A percentile compares a stretch with the other conserved stretches of the same genome.
These are phyloP conservation scores for Draba incana DNA, from an alignment of 345 rosid genomes.

Conservation along the genomic window DNA sequence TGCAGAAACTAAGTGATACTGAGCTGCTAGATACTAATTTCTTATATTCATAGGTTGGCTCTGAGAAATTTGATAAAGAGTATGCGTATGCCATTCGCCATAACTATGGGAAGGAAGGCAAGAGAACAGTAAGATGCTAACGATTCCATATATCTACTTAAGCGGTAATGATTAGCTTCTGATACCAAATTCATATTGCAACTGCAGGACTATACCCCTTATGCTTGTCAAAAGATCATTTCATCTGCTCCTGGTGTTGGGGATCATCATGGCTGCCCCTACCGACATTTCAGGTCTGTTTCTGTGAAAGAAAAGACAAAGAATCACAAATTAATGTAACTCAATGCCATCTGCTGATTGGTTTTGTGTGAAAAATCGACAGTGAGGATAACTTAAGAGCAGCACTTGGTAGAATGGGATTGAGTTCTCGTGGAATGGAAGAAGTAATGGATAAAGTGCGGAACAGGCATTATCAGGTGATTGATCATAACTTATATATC, in stretches of 20 bases:
- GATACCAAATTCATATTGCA: conserved; percentile 22
- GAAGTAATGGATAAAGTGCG: conserved; percentile 81
- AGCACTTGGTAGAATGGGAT: conserved; percentile 82
- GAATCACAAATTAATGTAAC: conserved; percentile 9
- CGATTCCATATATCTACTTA: neutral
- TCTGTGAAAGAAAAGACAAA: neutral
- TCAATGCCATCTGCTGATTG: conserved; percentile 10
- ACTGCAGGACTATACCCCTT: conserved; percentile 94
- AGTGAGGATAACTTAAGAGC: conserved; percentile 89
- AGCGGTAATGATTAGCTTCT: conserved; percentile 2
- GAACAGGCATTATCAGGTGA: conserved; percentile 86
- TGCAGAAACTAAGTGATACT: conserved; percentile 12
- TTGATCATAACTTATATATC: conserved; percentile 5
- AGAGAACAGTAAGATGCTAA: conserved; percentile 71
- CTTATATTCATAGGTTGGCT: conserved; percentile 58
- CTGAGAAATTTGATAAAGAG: conserved; percentile 91
- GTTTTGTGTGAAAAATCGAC: conserved; percentile 19
- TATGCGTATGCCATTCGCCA: conserved; percentile 89
- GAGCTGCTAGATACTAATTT: neutral
- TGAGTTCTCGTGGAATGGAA: conserved; percentile 62
- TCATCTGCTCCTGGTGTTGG: conserved; percentile 79
- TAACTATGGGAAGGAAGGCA: conserved; percentile 93
- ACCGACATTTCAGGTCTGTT: conserved; percentile 82
- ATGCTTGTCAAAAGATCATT: conserved; percentile 86
- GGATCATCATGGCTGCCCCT: conserved; percentile 96